Base-by-base conservation (phyloP, 2,329 filamentous ascomycete species). In the Phialophora tarda region DNA sequence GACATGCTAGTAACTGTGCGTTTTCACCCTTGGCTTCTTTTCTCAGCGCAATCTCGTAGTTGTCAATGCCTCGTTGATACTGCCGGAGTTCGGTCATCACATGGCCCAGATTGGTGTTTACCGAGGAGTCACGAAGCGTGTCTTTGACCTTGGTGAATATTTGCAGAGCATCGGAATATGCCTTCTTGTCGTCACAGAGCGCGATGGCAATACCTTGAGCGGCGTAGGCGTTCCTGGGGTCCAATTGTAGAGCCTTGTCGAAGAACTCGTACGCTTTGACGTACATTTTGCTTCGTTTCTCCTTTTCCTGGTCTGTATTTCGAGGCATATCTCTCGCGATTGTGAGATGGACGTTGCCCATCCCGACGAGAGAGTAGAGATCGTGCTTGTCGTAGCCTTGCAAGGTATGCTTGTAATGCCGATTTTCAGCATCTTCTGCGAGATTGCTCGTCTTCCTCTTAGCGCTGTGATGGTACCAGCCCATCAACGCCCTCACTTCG, bases 371-470 rank as follows among this genome's bases (percentile, higher is more conserved):
- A 4, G 95, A 92, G 77, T 99, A 99, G n/a, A 92, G 86, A 77
- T 99, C 95, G 76, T 99, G 95, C 83, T 98, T 99, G 81, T 99
- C 94, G 76, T 93, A 90, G 71, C 93, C 89, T 76, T 96, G 92
- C 32, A 99, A 82, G 0, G 94, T 98, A 78, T 97, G 93, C 80
- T 98, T 99, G 84, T 96, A 96, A 77, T 97, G 93, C 3, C 93
- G 88, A 74, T 97, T 90, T 78, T 99, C 95, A 38, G 89, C 88
- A 75, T 99, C 96, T 75, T 98, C 93, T 17, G 88, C 88, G 66
- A 97, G 85, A 75, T 95, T 94, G 59, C 86, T 82, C 3, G 89
- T 88, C 64, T 90, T 87, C 80, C 95, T 97, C 78, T 94, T 93
- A 12, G 91, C 89, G 76, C 92, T 93, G 77, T 93, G 93, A 28